Base-by-base conservation (phyloP, 2,329 filamentous ascomycete species). In the Pseudogymnoascus sp. region DNA sequence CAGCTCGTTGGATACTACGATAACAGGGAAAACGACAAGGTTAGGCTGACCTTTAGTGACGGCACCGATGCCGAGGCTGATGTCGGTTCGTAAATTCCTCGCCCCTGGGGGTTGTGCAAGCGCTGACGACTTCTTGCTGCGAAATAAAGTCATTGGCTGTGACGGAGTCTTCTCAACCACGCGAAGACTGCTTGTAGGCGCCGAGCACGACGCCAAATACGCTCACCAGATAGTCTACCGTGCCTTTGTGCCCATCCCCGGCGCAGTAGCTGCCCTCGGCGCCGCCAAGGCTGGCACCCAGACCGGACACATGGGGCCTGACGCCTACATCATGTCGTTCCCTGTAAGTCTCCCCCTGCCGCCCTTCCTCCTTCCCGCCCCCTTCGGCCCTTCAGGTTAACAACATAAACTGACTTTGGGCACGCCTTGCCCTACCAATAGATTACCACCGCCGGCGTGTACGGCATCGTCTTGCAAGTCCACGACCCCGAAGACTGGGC, bases 161-260 rank as follows among this genome's bases (percentile, higher is more conserved):
- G 84, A 87, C 69, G 84, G 84, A 1, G 84, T 87, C 69, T 81
- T 82, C 68, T 83, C 81, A 0, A 73, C 75, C 2, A 74, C 81
- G 3, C 75, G 84, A 3, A 68, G 77, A 25, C 67, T 80, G 12
- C 70, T 87, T 5, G 73, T 85, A 7, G 80, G 79, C 1, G 69
- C 75, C 2, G 70, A 73, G 15, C 70, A 77, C 64, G 78, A 79
- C 0, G 75, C 78, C 1, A 68, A 74, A 1, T 87, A 83, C 68
- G 79, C 78, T 0, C 74, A 79, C 37, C 82, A 85, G 64, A 81
- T 81, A 69, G 84, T 80, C 55, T 87, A 84, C 71, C 77, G 85
- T 3, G 79, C 79, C 0, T 71, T 87, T 1, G 74, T 86, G 1
- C 80, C 83, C 0, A 86, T 87, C 77, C 72, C 74, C 0, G 67